Base-by-base conservation (phyloP, 306 rosid species). In the Cucurbita pepo region DNA sequence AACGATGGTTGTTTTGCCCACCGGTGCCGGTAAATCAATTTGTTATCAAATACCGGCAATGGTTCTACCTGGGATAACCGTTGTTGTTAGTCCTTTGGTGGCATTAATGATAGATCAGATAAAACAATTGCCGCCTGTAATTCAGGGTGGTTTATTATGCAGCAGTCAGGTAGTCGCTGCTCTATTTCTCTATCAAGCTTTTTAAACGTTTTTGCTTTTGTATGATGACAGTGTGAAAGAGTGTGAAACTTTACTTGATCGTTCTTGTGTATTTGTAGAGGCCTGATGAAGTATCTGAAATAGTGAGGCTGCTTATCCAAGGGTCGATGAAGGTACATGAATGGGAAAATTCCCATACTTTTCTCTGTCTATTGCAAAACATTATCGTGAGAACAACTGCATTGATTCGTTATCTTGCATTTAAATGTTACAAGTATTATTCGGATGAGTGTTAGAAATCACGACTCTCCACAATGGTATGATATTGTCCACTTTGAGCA, bases 31-130 rank as follows among this genome's bases (percentile, higher is more conserved):
- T n/a, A 93, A 93, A 80, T 90, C 98, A 6, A 56, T 93, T 79
- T 93, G 98, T 80, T 93, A 93, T 83, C 98, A 93, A 77, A 81
- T 93, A 66, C 86, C 97, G 15, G 89, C 98, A 16, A 56, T 88
- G 78, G 72, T 93, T 81, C 85, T 93, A 70, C 91, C 89, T 10
- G 98, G 98, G 72, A 70, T 88, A 74, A 93, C 94, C 11, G 72
- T 93, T 76, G 98, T 93, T 69, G 89, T 93, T 51, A 90, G 98
- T 81, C 97, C 97, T 56, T 82, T 93, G 79, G 80, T 93, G 14
- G 97, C 98, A 13, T 83, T 93, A 81, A 93, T 93, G 97, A 86
- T 90, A 76, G 98, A 93, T 81, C 98, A 93, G 85, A 85, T 88
- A 6, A 86, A 82, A 59, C 96, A 90, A 76, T 84, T 93, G 76